Percentiles rank a stretch among this genome's conserved stretches.
Evolutionary conservation across 2,329 filamentous ascomycete genomes (phyloP).

Genomic region (Fusarium compactum): DNA sequence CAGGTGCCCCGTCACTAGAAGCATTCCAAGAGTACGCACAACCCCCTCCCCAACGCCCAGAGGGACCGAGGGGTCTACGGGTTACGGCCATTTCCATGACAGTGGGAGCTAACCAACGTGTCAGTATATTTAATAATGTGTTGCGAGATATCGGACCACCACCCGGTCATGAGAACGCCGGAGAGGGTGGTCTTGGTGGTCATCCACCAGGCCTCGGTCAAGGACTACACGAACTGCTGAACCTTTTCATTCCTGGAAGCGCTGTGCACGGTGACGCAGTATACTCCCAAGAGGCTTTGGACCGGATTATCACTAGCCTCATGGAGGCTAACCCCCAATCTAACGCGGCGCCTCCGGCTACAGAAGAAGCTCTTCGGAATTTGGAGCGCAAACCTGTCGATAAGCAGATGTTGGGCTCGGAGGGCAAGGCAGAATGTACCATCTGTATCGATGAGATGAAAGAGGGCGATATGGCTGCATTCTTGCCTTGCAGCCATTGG

Average conservation of each 20-base stretch:
- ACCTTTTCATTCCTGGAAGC: conserved; percentile 65
- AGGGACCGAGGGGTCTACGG: conserved; percentile 32
- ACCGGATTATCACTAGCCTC: conserved; percentile 86
- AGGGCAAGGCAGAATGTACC: conserved; percentile 84
- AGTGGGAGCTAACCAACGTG: conserved; percentile 50
- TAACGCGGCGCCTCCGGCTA: conserved; percentile 85
- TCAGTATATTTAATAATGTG: conserved; percentile 62
- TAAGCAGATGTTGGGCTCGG: conserved; percentile 73
- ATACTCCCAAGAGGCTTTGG: conserved; percentile 89
- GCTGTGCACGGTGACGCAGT: conserved; percentile 81
- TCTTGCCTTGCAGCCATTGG: conserved; percentile 91
- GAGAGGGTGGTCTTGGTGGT: conserved; percentile 39
- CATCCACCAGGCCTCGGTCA: conserved; percentile 45
- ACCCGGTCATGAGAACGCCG: conserved; percentile 23
- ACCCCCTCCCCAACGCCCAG: conserved; percentile 22
- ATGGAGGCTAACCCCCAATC: conserved; percentile 86
- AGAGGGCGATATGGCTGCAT: conserved; percentile 77
- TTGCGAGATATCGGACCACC: conserved; percentile 55
- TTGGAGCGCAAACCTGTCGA: conserved; percentile 79
- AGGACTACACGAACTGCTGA: conserved; percentile 66
- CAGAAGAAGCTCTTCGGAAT: conserved; percentile 77
- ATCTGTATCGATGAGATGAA: conserved; percentile 93
- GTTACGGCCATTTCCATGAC: conserved; percentile 36
- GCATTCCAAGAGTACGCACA: conserved; percentile 63
- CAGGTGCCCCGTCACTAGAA: conserved; percentile 47